phyloP scores from a whole-genome alignment of 208 protist species.

The Leishmania mexicana region DNA sequence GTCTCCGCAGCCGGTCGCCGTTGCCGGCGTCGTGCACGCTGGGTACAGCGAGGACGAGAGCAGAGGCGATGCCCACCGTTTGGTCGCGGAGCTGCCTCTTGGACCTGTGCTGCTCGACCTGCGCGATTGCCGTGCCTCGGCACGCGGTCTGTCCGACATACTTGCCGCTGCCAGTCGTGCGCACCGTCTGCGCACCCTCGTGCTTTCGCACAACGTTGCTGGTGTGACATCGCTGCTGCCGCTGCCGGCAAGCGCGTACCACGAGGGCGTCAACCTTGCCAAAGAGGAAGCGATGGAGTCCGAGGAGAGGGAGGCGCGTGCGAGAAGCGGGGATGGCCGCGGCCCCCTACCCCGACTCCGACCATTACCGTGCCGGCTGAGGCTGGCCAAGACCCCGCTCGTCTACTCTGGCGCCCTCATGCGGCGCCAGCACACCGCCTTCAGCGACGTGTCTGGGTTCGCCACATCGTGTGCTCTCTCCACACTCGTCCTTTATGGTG shows the following conservation, averaged over 20 bases:
- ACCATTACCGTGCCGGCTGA: constrained; percentile 13
- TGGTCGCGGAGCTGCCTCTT: constrained; percentile 35
- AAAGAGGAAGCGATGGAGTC: background rate
- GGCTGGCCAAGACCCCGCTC: constrained; percentile 27
- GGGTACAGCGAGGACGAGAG: background rate
- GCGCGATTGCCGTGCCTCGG: constrained; percentile 53
- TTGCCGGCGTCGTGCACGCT: background rate
- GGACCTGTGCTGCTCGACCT: constrained; percentile 62
- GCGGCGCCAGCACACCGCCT: constrained; percentile 20
- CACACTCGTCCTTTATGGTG: constrained; percentile 45
- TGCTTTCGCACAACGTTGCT: constrained; percentile 51
- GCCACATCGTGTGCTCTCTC: constrained; percentile 39
- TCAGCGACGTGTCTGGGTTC: constrained; percentile 33
- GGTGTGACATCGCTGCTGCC: constrained; percentile 33
- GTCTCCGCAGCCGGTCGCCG: background rate
- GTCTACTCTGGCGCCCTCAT: constrained; percentile 36
- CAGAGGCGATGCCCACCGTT: background rate
- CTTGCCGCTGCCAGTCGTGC: constrained; percentile 64
- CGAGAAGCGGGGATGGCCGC: background rate
- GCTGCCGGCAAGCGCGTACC: constrained; percentile 15
- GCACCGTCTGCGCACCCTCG: constrained; percentile 44
- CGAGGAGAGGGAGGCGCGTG: background rate
- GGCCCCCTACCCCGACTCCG: background rate
- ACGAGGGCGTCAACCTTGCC: constrained; percentile 10
- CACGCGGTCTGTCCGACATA: constrained; percentile 67